Evolutionary conservation across 139 green algal genomes (phyloP), one percentile per base, ranked within the genome.

Genomic region (Astrephomene gubernaculifera): DNA sequence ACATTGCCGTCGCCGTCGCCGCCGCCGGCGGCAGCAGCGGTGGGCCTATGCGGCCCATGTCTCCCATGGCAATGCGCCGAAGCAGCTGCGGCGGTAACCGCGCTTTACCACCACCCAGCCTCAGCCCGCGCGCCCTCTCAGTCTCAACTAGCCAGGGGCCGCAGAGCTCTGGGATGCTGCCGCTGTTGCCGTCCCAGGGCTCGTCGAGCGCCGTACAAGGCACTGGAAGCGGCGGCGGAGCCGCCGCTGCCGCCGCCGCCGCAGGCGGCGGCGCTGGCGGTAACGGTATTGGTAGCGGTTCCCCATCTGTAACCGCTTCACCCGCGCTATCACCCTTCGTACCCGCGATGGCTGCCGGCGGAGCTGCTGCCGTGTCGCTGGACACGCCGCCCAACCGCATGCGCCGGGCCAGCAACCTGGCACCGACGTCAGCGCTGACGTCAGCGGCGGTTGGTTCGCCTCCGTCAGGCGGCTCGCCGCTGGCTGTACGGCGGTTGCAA

Each of bases 361-460:
- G 33, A 44, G 38, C 68, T 73, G 10, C 33, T 2, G 35, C 31
- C 68, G 38, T 75, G n/a, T n/a, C n/a, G n/a, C n/a, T 35, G 71
- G 53, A 68, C 3, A 22, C 21, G 33, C 31, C 54, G 2, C 19
- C 41, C 19, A 39, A 36, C 27, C 57, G 74, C 2, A 17, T 54
- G 17, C 74, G 74, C 38, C 57, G 53, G 35, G 76, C 29, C 35
- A 83, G 76, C 76, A 83, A 83, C 57, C 61, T 83, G 39, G 76
- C 76, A 10, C 76, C 76, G 1, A 1, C 8, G 35, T 12, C 17
- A 7, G 17, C 25, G 35, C 5, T 17, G 2, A 5, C 71, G n/a
- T 14, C 29, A 44, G 44, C 31, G 71, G 29, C 44, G 44, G 44
- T 31, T 45, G 17, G 38, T 5, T 29, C 73, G 38, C 22, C 25